Evolutionary conservation across 768 basidiomycete species (phyloP).

Genomic region (Cystofilobasidium bisporidii): DNA sequence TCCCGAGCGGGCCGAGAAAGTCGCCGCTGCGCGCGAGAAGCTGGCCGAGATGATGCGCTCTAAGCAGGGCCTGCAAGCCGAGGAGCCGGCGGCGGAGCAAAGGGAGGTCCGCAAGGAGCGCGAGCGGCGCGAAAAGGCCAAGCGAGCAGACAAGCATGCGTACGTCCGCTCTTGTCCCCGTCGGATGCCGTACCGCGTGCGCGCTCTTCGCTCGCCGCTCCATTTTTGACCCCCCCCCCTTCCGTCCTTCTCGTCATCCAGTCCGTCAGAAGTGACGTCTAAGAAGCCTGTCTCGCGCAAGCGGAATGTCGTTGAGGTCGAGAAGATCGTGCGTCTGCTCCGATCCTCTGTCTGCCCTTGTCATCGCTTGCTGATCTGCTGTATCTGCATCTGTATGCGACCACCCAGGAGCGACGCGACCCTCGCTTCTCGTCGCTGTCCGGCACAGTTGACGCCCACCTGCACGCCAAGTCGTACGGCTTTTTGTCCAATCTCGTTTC

Average conservation of each 20-base stretch:
- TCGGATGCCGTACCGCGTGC: too few species aligned
- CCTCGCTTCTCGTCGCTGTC: constrained; percentile 71
- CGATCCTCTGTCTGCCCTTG: not conserved
- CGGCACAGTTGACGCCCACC: constrained; percentile 53
- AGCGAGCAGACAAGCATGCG: constrained; percentile 77
- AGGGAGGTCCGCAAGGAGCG: constrained; percentile 42
- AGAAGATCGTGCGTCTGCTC: constrained; percentile 49
- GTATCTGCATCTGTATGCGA: constrained; percentile 43
- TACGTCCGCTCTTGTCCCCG: constrained; percentile 44
- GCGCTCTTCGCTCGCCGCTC: too few species aligned
- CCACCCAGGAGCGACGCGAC: constrained; percentile 70
- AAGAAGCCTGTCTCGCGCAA: constrained; percentile 72
- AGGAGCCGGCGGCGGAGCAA: constrained; percentile 43
- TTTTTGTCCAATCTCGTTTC: constrained; percentile 62
- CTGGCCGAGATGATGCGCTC: constrained; percentile 18
- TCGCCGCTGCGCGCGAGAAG: constrained; percentile 24
- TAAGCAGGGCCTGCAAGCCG: constrained; percentile 31
- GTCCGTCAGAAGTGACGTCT: constrained; percentile 71
- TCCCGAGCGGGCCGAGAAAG: constrained; percentile 29
- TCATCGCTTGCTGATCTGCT: not conserved
- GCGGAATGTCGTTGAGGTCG: constrained; percentile 58
- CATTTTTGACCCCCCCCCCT: too few species aligned
- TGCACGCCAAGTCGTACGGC: constrained; percentile 60
- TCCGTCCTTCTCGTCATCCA: too few species aligned
- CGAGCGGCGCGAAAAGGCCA: constrained; percentile 46